Conservation (phyloP, 352 stramenopile genomes). For the Salisapilia sapeloensis region DNA sequence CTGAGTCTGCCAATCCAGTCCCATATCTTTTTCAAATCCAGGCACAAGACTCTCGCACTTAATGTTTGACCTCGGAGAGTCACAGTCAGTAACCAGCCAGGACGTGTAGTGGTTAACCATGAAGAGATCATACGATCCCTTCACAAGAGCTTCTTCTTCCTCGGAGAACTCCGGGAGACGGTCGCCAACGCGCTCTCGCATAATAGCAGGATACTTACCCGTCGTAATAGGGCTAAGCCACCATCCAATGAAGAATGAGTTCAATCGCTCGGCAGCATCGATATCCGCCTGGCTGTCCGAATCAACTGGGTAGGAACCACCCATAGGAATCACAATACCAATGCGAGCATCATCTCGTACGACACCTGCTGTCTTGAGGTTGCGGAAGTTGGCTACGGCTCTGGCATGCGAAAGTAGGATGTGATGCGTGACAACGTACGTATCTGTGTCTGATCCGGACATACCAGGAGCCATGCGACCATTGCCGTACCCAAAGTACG, state of each 20-base stretch:
- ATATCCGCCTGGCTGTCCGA: conserved; percentile 7
- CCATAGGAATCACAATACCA: conserved; percentile 61
- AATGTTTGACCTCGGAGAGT: background rate
- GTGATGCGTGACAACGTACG: conserved; percentile 27
- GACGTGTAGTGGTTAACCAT: conserved; percentile 80
- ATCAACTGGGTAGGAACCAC: conserved; percentile 34
- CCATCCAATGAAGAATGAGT: conserved; percentile 66
- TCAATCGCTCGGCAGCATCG: conserved; percentile 24
- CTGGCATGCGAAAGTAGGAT: conserved; percentile 60
- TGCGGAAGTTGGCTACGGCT: conserved; percentile 39
- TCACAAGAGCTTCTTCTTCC: conserved; percentile 24
- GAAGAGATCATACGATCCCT: conserved; percentile 62
- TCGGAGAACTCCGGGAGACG: conserved; percentile 56
- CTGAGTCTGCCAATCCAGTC: conserved; percentile 6
- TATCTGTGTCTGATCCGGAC: conserved; percentile 2
- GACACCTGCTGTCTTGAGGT: background rate
- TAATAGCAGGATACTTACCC: conserved; percentile 74
- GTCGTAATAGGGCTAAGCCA: conserved; percentile 56
- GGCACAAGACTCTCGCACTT: conserved; percentile 1
- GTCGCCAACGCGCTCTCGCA: conserved; percentile 40
- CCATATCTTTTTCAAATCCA: conserved; percentile 4
- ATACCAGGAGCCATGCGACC: conserved; percentile 10
- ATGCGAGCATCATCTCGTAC: conserved; percentile 26
- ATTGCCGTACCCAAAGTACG: conserved; percentile 53
- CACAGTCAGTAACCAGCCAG: conserved; percentile 13